A percentile compares a stretch with the other conserved stretches of the same genome.
Conservation (phyloP, 805 yeast species). For the Wickerhamomyces strasburgensis region DNA sequence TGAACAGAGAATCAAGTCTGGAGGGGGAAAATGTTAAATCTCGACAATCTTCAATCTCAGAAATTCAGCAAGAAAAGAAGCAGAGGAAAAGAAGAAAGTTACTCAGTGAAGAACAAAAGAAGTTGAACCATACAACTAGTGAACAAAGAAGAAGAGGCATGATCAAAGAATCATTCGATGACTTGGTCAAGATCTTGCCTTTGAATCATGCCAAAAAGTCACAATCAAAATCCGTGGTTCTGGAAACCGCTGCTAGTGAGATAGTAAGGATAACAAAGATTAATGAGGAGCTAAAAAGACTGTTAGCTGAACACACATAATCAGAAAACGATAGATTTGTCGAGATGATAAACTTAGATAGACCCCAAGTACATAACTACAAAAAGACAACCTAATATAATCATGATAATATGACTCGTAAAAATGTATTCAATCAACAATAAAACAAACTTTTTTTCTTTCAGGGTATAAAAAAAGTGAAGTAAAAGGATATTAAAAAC, state of each 20-base stretch:
- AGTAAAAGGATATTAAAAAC: too few relatives aligned
- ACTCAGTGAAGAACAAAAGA: conserved; percentile 24
- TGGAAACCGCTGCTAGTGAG: conserved; percentile 21
- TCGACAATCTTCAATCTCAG: too few relatives aligned
- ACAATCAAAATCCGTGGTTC: conserved; percentile 19
- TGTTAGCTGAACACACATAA: conserved; percentile 2
- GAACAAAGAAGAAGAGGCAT: conserved; percentile 23
- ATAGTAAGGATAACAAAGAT: conserved; percentile 14
- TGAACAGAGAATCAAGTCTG: too few relatives aligned
- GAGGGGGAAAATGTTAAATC: neutral
- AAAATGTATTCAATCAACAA: too few relatives aligned
- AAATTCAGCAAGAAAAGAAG: too few relatives aligned
- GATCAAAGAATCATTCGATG: conserved; percentile 23
- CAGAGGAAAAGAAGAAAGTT: conserved; percentile 16
- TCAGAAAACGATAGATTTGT: neutral
- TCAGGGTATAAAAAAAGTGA: neutral
- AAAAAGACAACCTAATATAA: too few relatives aligned
- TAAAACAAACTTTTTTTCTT: neutral
- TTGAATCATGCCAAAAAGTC: conserved; percentile 12
- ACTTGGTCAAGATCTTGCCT: conserved; percentile 18
- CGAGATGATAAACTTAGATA: neutral
- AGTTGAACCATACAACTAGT: conserved; percentile 23
- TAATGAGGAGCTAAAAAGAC: conserved; percentile 14
- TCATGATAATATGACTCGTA: too few relatives aligned
- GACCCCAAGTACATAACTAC: too few relatives aligned